A percentile compares a stretch with the other conserved stretches of the same genome.
phyloP scores from a whole-genome alignment of 2,329 filamentous ascomycete species.

The Ceratocystis variospora region DNA sequence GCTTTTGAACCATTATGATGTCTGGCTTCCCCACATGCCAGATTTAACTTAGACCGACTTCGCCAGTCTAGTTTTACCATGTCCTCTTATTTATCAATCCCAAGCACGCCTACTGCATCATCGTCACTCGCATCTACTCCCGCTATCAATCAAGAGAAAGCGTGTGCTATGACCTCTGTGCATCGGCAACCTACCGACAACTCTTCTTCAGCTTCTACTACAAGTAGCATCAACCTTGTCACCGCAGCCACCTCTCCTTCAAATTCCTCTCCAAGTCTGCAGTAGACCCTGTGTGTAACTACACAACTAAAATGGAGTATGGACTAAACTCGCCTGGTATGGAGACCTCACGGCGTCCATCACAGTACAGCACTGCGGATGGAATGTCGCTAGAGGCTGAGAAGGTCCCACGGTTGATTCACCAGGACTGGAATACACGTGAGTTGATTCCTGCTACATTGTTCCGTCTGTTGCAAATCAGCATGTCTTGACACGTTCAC shows the following conservation, averaged over 20 bases:
- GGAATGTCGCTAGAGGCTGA: constrained; percentile 4
- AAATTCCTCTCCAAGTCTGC: not conserved
- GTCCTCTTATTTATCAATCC: too few species aligned
- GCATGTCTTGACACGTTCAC: not conserved
- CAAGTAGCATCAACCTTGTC: not conserved
- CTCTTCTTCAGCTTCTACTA: not conserved
- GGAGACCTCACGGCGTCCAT: not conserved
- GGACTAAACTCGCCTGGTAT: constrained; percentile 14
- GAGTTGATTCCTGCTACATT: not conserved
- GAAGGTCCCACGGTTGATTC: not conserved
- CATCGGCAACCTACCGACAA: not conserved
- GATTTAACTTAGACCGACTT: too few species aligned
- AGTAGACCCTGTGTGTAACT: not conserved
- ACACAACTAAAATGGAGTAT: not conserved
- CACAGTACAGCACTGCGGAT: not conserved
- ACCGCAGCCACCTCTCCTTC: not conserved
- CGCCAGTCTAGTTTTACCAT: too few species aligned
- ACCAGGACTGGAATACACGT: constrained; percentile 11
- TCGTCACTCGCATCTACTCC: not conserved
- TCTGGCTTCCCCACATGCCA: too few species aligned
- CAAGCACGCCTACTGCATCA: too few species aligned
- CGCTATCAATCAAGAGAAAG: not conserved
- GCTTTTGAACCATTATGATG: too few species aligned
- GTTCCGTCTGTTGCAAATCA: not conserved
- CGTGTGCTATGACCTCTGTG: too few species aligned